A percentile compares a stretch with the other conserved stretches of the same genome.
phyloP scores from a whole-genome alignment of 2,329 filamentous ascomycete genomes.

The Sporothrix sp. region DNA sequence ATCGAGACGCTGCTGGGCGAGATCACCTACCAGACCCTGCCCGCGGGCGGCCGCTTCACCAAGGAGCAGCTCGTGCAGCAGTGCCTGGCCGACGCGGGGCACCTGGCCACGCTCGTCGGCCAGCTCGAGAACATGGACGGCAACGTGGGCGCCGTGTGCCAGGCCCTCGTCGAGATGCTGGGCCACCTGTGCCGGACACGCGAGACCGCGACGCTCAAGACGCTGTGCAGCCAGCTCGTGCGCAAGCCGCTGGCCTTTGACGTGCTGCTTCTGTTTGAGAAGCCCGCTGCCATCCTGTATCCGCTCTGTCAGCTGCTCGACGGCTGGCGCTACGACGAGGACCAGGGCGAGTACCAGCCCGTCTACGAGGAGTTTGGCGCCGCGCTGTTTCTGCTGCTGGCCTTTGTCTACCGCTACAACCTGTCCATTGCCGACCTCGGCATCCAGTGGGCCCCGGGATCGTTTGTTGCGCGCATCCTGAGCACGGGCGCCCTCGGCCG shows the following conservation, averaged over 20 bases:
- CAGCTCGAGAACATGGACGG: slow-evolving; percentile 87
- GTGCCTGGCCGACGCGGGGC: slow-evolving; percentile 65
- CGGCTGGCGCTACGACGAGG: slow-evolving; percentile 68
- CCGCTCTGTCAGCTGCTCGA: slow-evolving; percentile 69
- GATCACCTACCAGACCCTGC: slow-evolving; percentile 69
- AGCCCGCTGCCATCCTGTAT: slow-evolving; percentile 56
- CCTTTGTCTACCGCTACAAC: slow-evolving; percentile 66
- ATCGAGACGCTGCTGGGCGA: slow-evolving; percentile 77
- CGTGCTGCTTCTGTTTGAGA: slow-evolving; percentile 66
- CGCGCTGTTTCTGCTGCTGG: slow-evolving; percentile 62
- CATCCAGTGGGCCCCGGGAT: slow-evolving; percentile 41
- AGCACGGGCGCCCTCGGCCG: slow-evolving; percentile 48
- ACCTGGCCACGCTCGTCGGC: slow-evolving; percentile 53
- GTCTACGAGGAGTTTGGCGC: slow-evolving; percentile 80
- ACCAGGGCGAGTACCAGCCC: slow-evolving; percentile 75
- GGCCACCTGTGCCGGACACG: slow-evolving; percentile 59
- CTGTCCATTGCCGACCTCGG: slow-evolving; percentile 57
- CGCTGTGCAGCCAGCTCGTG: slow-evolving; percentile 62
- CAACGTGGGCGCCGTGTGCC: slow-evolving; percentile 77
- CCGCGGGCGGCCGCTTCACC: slow-evolving; percentile 61
- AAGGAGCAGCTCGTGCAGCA: slow-evolving; percentile 72
- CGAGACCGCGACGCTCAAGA: slow-evolving; percentile 72
- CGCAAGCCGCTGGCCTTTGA: slow-evolving; percentile 63
- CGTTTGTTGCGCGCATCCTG: slow-evolving; percentile 60
- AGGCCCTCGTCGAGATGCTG: slow-evolving; percentile 65